Base-by-base conservation (phyloP, 352 stramenopile species). In the Elongisporangium anandrum region DNA sequence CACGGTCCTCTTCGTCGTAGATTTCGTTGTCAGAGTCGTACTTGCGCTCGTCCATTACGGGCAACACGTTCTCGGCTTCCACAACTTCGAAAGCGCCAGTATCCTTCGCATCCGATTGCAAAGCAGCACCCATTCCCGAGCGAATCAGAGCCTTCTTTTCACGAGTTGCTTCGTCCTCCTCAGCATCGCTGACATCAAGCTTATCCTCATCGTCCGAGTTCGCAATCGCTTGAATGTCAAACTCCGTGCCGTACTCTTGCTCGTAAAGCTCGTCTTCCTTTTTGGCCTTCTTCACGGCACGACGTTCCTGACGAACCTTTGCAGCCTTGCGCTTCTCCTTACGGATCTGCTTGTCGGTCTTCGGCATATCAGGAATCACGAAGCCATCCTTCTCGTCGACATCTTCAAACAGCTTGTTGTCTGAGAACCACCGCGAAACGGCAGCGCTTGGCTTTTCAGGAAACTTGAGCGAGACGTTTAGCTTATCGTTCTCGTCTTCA, bases 291-390 rank as follows among this genome's bases (percentile, higher is more conserved):
- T 94, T 94, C 9, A 68, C 49, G 0, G 70, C 64, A 20, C 87
- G 83, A 4, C 94, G 87, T 72, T 98, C 92, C 54, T 98, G 81
- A 1, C 94, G 85, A 9, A 97, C 89, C 56, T 88, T 86, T 0
- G 92, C 94, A 55, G 98, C 98, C 60, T 98, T 90, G 17, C 97
- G 87, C 70, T 99, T 99, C 45, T 98, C 94, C 52, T 98, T 90
- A 29, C 98, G 96, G 59, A 98, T 95, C 65, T 99, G 83, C 69
- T 99, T 99, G 62, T 99, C 98, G 0, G 97, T 99, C 73, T 98
- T 98, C 0, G 97, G 97, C 90, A 99, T 99, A 10, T 87, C 83
- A 0, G 79, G 71, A 10, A 55, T 48, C 50, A 68, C 64, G 10
- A 69, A 17, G 0, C 64, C 63, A 2, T 90, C 73, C 47, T 85